Base-by-base conservation (phyloP, 2,329 filamentous ascomycete species). In the Penicillium rolfsii region DNA sequence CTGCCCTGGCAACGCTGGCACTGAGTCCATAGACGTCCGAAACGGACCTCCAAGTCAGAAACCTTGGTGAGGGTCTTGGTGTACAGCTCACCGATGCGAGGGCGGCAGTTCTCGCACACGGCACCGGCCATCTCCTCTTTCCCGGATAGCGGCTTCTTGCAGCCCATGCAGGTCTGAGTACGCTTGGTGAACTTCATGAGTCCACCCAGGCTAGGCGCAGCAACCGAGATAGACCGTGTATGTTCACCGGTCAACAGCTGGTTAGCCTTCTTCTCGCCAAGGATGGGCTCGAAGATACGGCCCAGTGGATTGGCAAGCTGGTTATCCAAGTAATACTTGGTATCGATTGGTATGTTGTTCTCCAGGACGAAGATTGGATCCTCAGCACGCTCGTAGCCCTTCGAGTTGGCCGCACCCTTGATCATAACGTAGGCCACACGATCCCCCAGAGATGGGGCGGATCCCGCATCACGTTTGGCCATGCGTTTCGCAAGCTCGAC, bases 171-270 rank as follows among this genome's bases (percentile, higher is more conserved):
- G 0, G 95, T 98, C 79, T 93, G 89, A 3, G 95, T 99, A 82
- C 96, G 97, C 81, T 97, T 97, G 36, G 95, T 86, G 74, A 98
- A 99, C 79, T 96, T 97, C 95, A 99, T 99, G 65, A 99, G 82
- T 0, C 95, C 95, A 59, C 95, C 95, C 63, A 97, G 86, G 0
- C 90, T 91, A 0, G 96, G 94, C 22, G 92, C 95, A 2, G 94
- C 93, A 26, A 98, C 92, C 0, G 92, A 91, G 66, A 99, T 96
- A 52, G 91, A 87, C n/a, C 95, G 90, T 8, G 95, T 99, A 78
- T 99, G 95, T 68, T 93, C 95, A 61, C 95, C 95, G 4, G 90
- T 93, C 33, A 99, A 85, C 22, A 99, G 84, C 43, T 90, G 91
- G 52, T 87, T 88, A 4, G 93, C 92, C 75, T 95, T 96, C 70